Percentiles rank a stretch among this genome's conserved stretches.
These are phyloP conservation scores for Rubia peregrina DNA, from an alignment of 305 asterid genomes.

Conservation along the genomic window DNA sequence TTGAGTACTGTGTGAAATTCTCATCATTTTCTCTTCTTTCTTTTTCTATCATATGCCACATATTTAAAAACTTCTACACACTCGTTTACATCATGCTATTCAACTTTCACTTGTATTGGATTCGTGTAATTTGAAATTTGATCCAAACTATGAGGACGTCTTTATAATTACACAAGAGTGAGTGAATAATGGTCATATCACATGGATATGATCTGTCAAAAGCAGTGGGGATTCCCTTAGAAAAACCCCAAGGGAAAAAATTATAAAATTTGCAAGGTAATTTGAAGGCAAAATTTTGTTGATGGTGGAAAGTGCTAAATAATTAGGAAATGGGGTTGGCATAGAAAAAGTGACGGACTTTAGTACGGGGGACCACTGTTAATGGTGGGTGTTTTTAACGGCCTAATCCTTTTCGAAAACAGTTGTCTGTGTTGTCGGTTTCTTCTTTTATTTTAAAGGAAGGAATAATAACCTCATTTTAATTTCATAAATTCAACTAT, in stretches of 20 bases:
- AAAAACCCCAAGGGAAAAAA: background rate
- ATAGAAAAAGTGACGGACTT: slow-evolving; percentile 21
- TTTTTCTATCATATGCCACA: background rate
- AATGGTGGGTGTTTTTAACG: slow-evolving; percentile 19
- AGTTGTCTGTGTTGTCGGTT: slow-evolving; percentile 34
- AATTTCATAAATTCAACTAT: too few relatives aligned
- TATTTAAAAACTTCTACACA: too few relatives aligned
- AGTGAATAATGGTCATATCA: slow-evolving; percentile 28
- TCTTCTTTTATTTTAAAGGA: background rate
- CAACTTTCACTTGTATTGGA: too few relatives aligned
- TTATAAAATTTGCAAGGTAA: background rate
- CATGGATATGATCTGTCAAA: slow-evolving; percentile 71
- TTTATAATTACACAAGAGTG: background rate
- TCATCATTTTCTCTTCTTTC: too few relatives aligned
- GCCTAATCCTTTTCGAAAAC: slow-evolving; percentile 22
- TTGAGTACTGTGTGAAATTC: too few relatives aligned
- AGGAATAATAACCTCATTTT: background rate
- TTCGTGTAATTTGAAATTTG: background rate
- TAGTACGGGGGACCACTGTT: slow-evolving; percentile 24
- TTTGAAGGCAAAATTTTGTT: background rate
- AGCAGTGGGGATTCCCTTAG: slow-evolving; percentile 31
- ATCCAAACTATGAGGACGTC: background rate
- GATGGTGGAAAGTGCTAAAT: background rate
- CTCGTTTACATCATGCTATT: background rate
- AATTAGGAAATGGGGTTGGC: slow-evolving; percentile 14